These are phyloP conservation scores for Suillus subaureus DNA, from an alignment of 768 basidiomycete species.

Conservation along the genomic window DNA sequence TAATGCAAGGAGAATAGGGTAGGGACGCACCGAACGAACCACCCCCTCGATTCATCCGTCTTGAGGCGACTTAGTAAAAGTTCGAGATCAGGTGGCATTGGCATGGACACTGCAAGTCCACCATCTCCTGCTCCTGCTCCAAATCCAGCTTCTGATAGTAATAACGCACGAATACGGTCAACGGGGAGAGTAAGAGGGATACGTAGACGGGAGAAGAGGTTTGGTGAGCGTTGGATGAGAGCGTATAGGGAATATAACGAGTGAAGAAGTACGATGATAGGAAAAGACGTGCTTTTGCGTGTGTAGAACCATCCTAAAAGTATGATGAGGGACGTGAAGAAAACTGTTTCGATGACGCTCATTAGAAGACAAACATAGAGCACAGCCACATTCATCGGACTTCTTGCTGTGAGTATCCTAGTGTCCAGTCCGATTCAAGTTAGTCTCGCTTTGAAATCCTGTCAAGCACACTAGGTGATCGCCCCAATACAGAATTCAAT, in stretches of 20 bases:
- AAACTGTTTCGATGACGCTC: too few species aligned
- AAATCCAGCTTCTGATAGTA: slow-evolving; percentile 45
- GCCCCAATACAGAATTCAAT: too few species aligned
- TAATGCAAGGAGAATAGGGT: not conserved
- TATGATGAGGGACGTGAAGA: too few species aligned
- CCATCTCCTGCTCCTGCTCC: slow-evolving; percentile 24
- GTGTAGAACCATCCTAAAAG: not conserved
- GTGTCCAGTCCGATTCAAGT: too few species aligned
- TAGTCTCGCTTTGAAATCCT: too few species aligned
- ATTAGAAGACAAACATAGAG: too few species aligned
- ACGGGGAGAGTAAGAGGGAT: slow-evolving; percentile 55
- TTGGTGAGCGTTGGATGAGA: slow-evolving; percentile 54
- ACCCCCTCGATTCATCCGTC: slow-evolving; percentile 55
- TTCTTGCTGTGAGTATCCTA: too few species aligned
- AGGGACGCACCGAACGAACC: slow-evolving; percentile 59
- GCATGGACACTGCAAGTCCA: slow-evolving; percentile 12
- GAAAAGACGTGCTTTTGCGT: not conserved
- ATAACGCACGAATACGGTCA: slow-evolving; percentile 49
- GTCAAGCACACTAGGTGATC: too few species aligned
- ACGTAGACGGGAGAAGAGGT: slow-evolving; percentile 59
- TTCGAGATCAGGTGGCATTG: slow-evolving; percentile 51
- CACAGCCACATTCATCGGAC: too few species aligned
- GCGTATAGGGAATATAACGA: slow-evolving; percentile 51
- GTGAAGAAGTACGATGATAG: slow-evolving; percentile 46
- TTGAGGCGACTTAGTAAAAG: slow-evolving; percentile 55